Base-by-base conservation (phyloP, 2,329 filamentous ascomycete genomes). In the Talaromyces albobiverticillius region DNA sequence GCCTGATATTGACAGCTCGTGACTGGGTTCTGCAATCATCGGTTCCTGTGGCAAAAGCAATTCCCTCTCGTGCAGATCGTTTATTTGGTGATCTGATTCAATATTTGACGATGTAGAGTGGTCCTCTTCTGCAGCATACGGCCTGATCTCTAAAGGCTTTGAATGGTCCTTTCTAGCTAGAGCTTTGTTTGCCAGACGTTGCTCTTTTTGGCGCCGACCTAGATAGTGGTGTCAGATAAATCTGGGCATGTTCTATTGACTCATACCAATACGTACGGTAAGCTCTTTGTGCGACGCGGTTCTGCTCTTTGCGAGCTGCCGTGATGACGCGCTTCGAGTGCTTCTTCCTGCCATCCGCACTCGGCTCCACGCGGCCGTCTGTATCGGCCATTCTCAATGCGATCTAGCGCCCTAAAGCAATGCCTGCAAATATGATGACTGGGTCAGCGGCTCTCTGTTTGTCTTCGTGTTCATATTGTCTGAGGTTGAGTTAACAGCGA, bases 221-320 rank as follows among this genome's bases (percentile, higher is more conserved):
- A 11, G n/a, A 14, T 13, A 13, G n/a, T 25, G 3, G 18, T 13
- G 16, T 49, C 34, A 49, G 34, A n/a, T n/a, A 26, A 22, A 11
- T 25, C 14, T 9, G 20, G n/a, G n/a, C n/a, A n/a, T n/a, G n/a
- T n/a, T n/a, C n/a, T n/a, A n/a, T n/a, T n/a, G n/a, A n/a, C n/a
- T n/a, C n/a, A n/a, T n/a, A 31, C 22, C 13, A 22, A 29, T 32
- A 40, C 52, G 40, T 26, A 54, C 52, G 52, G 26, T 40, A 54
- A 25, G 42, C 23, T 41, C 45, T 49, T 20, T 54, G 52, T 16
- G 52, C 52, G 26, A 48, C 23, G 20, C 52, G 46, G 20, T 54
- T 54, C 6, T 54, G 52, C 23, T 48, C 52, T 34, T 54, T 49
- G 11, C 46, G 46, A 25, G 52, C 52, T 3, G 46, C 46, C 10